Conservation (phyloP, 2,329 filamentous ascomycete genomes). For the Akanthomyces uredinophilus region DNA sequence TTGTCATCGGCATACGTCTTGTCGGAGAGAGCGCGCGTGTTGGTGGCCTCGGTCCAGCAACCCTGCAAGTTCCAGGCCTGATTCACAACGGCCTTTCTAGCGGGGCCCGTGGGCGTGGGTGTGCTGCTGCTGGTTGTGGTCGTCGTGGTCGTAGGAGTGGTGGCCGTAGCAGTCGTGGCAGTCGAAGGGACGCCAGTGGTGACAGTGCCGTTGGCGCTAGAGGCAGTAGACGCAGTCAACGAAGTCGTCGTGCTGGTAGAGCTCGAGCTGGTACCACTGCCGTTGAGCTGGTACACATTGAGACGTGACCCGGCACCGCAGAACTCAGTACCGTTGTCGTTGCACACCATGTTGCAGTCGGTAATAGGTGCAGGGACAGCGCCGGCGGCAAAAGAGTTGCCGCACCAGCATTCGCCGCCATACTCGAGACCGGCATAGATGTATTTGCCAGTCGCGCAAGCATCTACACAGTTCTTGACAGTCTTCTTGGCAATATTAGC, state of each 20-base stretch:
- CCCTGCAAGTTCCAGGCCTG: constrained; percentile 29
- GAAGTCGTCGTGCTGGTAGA: constrained; percentile 17
- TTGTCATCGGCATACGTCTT: constrained; percentile 26
- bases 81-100: constrained; percentile 22
- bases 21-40: constrained; percentile 26
- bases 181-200: not conserved
- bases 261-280: not conserved
- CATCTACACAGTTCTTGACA: constrained; percentile 29
- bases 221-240: constrained; percentile 14
- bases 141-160: not conserved
- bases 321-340: constrained; percentile 31
- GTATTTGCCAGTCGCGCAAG: constrained; percentile 26
- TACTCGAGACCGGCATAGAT: constrained; percentile 33
- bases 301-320: constrained; percentile 32
- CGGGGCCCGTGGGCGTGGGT: constrained; percentile 22
- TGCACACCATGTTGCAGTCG: constrained; percentile 33
- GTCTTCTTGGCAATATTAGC: constrained; percentile 24
- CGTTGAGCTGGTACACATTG: constrained; percentile 30
- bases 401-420: constrained; percentile 38
- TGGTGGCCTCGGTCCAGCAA: constrained; percentile 32
- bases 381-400: constrained; percentile 24
- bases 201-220: not conserved
- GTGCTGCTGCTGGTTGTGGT: constrained; percentile 17
- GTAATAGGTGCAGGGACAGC: constrained; percentile 25
- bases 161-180: constrained; percentile 18